These are phyloP conservation scores for Diaporthe amygdali DNA, from an alignment of 2,329 filamentous ascomycete genomes.

Conservation along the genomic window DNA sequence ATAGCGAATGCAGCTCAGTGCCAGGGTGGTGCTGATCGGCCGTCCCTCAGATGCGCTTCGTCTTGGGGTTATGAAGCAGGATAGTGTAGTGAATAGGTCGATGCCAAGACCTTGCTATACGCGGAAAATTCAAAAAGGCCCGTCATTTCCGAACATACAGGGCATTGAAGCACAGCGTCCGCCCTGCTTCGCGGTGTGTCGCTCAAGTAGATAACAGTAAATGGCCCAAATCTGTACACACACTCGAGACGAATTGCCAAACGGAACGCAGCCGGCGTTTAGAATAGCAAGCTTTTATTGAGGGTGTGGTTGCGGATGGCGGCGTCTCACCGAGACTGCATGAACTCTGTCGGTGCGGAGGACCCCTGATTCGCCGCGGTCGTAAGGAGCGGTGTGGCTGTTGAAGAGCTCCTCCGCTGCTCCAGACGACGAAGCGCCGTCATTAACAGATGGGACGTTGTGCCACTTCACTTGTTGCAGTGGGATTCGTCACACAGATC, in stretches of 20 bases:
- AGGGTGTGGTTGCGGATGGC: background rate
- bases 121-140: no score
- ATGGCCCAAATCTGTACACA: background rate
- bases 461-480: background rate
- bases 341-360: background rate
- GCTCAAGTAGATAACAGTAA: background rate
- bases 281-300: background rate
- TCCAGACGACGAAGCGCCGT: background rate
- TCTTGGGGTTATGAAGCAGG: background rate
- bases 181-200: background rate
- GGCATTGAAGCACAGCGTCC: background rate
- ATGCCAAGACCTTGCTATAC: background rate
- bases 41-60: background rate
- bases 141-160: background rate
- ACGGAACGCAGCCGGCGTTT: background rate
- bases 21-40: background rate
- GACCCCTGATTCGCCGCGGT: background rate
- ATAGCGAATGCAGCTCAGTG: background rate
- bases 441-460: background rate
- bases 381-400: background rate
- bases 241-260: background rate
- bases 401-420: background rate
- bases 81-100: background rate
- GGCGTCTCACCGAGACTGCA: constrained; percentile 3
- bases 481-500: background rate